These are phyloP conservation scores for Colletotrichum godetiae DNA, from an alignment of 2,329 filamentous ascomycete genomes.

Conservation along the genomic window DNA sequence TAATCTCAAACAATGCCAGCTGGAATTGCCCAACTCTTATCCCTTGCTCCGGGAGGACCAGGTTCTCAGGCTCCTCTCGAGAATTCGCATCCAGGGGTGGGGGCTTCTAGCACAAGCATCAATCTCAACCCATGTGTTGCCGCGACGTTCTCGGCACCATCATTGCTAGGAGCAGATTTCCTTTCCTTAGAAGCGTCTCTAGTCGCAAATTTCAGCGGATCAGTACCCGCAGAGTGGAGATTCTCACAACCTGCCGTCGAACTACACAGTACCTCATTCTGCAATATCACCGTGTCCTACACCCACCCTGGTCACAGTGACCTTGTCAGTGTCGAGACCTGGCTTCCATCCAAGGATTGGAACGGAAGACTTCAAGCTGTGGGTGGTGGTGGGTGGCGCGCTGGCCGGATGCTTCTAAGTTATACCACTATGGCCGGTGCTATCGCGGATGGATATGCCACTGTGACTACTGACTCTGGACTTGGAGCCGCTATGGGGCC, in stretches of 20 bases:
- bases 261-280: slow-evolving; percentile 35
- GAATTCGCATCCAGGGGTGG: neutral
- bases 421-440: slow-evolving; percentile 37
- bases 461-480: slow-evolving; percentile 38
- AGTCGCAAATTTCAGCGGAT: slow-evolving; percentile 7
- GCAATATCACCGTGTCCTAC: slow-evolving; percentile 43
- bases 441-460: slow-evolving; percentile 37
- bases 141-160: neutral
- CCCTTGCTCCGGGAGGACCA: neutral
- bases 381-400: slow-evolving; percentile 43
- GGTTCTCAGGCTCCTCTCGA: neutral
- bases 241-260: slow-evolving; percentile 9
- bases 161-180: slow-evolving; percentile 5
- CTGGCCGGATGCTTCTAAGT: slow-evolving; percentile 11
- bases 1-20: neutral
- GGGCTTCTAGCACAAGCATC: neutral
- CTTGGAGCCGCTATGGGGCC: slow-evolving; percentile 4
- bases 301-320: slow-evolving; percentile 40
- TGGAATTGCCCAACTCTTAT: neutral
- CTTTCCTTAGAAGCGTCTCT: neutral
- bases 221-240: neutral
- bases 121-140: neutral
- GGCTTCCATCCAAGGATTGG: slow-evolving; percentile 41
- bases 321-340: slow-evolving; percentile 38
- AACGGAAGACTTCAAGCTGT: slow-evolving; percentile 43